A percentile compares a stretch with the other conserved stretches of the same genome.
Evolutionary conservation across 345 rosid species (phyloP).

Genomic region (Euphorbia pulcherrima): DNA sequence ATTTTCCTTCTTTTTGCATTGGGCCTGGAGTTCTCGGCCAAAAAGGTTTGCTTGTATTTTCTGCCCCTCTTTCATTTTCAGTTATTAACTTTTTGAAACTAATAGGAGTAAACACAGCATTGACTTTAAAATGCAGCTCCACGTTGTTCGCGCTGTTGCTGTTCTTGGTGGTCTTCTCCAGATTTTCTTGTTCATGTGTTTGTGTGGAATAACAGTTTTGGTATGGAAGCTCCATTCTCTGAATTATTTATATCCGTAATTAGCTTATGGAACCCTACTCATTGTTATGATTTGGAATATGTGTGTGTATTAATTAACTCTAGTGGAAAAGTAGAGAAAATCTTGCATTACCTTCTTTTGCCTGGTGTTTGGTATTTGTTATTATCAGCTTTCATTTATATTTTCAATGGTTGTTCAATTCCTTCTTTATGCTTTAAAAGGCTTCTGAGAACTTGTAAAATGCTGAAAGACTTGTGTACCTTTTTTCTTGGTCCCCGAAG

Average conservation of each 20-base stretch:
- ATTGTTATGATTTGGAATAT: neutral
- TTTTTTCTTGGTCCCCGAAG: neutral
- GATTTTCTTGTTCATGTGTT: slow-evolving; percentile 83
- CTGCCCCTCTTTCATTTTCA: neutral
- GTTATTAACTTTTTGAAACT: neutral
- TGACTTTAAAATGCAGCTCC: slow-evolving; percentile 47
- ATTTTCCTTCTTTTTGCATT: slow-evolving; percentile 92
- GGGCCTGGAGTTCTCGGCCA: slow-evolving; percentile 82
- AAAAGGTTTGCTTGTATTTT: slow-evolving; percentile 49
- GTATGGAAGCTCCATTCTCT: slow-evolving; percentile 37
- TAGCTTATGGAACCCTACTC: neutral
- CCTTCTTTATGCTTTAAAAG: neutral
- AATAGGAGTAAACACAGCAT: slow-evolving; percentile 15
- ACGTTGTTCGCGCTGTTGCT: slow-evolving; percentile 93
- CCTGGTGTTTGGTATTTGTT: neutral
- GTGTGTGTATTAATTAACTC: neutral
- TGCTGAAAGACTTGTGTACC: neutral
- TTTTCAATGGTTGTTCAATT: neutral
- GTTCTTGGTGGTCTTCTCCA: slow-evolving; percentile 89
- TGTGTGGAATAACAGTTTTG: slow-evolving; percentile 76
- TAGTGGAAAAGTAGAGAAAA: neutral
- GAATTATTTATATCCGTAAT: neutral
- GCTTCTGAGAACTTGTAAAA: neutral
- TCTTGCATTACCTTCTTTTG: neutral
- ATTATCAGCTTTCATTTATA: neutral